Evolutionary conservation across 805 yeast species (phyloP).

Genomic region (Candida pseudofarinosa): DNA sequence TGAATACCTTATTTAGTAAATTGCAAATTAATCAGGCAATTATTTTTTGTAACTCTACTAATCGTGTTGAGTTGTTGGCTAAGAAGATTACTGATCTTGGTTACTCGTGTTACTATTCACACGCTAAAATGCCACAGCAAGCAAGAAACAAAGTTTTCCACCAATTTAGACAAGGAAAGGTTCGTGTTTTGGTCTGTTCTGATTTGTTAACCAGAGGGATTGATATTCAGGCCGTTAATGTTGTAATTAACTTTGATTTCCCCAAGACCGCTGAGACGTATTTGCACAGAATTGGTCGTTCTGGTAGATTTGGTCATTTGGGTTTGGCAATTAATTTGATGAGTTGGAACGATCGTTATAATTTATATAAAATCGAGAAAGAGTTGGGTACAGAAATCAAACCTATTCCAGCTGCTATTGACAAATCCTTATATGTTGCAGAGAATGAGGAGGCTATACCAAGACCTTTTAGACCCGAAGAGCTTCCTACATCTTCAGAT

Average conservation of each 20-base stretch:
- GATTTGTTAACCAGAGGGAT: slow-evolving; percentile 97
- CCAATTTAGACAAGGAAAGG: slow-evolving; percentile 97
- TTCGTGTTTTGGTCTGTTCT: slow-evolving; percentile 94
- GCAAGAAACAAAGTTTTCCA: slow-evolving; percentile 98
- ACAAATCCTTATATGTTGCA: slow-evolving; percentile 83
- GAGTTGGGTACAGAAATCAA: slow-evolving; percentile 96
- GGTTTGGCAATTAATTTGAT: slow-evolving; percentile 96
- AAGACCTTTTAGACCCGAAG: slow-evolving; percentile 79
- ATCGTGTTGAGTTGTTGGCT: slow-evolving; percentile 92
- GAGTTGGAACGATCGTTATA: slow-evolving; percentile 95
- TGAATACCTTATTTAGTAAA: slow-evolving; percentile 90
- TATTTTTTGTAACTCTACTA: slow-evolving; percentile 95
- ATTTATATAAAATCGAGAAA: slow-evolving; percentile 90
- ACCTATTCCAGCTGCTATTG: slow-evolving; percentile 94
- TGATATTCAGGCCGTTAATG: slow-evolving; percentile 98
- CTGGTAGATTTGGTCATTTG: slow-evolving; percentile 97
- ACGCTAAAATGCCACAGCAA: slow-evolving; percentile 95
- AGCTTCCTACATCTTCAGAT: slow-evolving; percentile 45
- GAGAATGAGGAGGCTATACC: slow-evolving; percentile 74
- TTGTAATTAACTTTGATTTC: slow-evolving; percentile 96
- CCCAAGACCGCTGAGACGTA: slow-evolving; percentile 98
- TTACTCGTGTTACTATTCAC: slow-evolving; percentile 93
- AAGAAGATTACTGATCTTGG: slow-evolving; percentile 95
- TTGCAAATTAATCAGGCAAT: slow-evolving; percentile 94
- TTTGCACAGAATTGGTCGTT: slow-evolving; percentile 97